These are phyloP conservation scores for Colletotrichum destructivum DNA, from an alignment of 2,329 filamentous ascomycete genomes.

Conservation along the genomic window DNA sequence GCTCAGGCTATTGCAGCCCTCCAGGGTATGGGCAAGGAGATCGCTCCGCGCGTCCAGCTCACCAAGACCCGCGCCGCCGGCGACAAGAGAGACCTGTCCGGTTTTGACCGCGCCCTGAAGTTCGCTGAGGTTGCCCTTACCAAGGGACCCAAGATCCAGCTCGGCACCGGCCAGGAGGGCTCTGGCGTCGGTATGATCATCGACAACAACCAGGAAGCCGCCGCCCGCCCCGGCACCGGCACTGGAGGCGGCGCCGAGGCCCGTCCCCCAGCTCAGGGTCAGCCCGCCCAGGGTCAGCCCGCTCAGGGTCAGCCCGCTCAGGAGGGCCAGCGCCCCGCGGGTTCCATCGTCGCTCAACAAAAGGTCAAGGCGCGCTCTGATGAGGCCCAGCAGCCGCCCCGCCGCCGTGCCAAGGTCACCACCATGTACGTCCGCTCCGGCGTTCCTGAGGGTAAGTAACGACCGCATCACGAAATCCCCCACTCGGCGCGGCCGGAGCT, in stretches of 20 bases:
- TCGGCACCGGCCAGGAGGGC: constrained; percentile 56
- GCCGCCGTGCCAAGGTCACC: constrained; percentile 59
- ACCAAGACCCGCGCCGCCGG: constrained; percentile 42
- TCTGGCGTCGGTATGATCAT: constrained; percentile 58
- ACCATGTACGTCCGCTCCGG: constrained; percentile 64
- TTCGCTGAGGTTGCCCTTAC: constrained; percentile 57
- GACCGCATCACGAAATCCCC: not conserved
- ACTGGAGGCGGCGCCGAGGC: constrained; percentile 11
- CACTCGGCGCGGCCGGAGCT: not conserved
- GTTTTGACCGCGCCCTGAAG: constrained; percentile 58
- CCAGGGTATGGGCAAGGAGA: constrained; percentile 65
- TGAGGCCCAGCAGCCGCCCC: constrained; percentile 46
- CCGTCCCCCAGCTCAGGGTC: constrained; percentile 3
- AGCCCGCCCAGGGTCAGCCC: not conserved
- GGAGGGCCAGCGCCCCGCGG: constrained; percentile 10
- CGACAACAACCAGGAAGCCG: constrained; percentile 50
- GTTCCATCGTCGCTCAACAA: constrained; percentile 33
- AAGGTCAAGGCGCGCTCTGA: constrained; percentile 39
- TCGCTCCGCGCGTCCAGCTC: constrained; percentile 56
- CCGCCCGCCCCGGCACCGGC: constrained; percentile 46
- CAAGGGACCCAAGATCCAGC: constrained; percentile 56
- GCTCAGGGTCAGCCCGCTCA: not conserved
- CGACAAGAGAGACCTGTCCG: constrained; percentile 56
- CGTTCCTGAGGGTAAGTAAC: constrained; percentile 58
- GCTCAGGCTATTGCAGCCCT: constrained; percentile 60